These are phyloP conservation scores for Gossypium raimondii DNA, from an alignment of 345 rosid genomes.

Conservation along the genomic window DNA sequence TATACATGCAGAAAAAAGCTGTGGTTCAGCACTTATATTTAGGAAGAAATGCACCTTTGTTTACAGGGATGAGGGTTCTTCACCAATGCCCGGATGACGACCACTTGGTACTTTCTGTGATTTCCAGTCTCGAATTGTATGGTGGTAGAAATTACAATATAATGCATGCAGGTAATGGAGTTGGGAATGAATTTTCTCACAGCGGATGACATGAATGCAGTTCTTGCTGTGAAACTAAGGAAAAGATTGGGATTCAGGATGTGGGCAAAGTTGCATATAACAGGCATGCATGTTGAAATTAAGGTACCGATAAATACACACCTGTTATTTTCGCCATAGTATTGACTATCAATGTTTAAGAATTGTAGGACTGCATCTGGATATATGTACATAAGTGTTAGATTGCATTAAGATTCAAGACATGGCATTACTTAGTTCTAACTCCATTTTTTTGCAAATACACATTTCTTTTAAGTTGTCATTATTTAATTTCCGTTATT, in stretches of 20 bases:
- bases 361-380: not conserved
- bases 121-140: not conserved
- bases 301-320: constrained; percentile 43
- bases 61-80: constrained; percentile 80
- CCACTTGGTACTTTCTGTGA: constrained; percentile 53
- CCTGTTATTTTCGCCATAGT: not conserved
- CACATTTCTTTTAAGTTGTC: not conserved
- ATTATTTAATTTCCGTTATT: not conserved
- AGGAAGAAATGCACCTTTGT: constrained; percentile 85
- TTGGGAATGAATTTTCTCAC: constrained; percentile 84
- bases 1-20: constrained; percentile 60
- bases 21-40: constrained; percentile 67
- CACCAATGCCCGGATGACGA: constrained; percentile 62
- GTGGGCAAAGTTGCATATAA: constrained; percentile 87
- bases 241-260: constrained; percentile 89
- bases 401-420: constrained; percentile 5
- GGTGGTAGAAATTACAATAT: not conserved
- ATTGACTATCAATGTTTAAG: not conserved
- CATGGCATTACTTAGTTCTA: not conserved
- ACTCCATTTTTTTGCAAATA: not conserved
- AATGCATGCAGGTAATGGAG: constrained; percentile 63
- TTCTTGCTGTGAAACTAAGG: constrained; percentile 79
- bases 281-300: constrained; percentile 93
- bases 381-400: not conserved
- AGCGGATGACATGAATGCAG: constrained; percentile 93